A percentile compares a stretch with the other conserved stretches of the same genome.
phyloP scores from a whole-genome alignment of 768 basidiomycete genomes.

The Lentinula detonsa region DNA sequence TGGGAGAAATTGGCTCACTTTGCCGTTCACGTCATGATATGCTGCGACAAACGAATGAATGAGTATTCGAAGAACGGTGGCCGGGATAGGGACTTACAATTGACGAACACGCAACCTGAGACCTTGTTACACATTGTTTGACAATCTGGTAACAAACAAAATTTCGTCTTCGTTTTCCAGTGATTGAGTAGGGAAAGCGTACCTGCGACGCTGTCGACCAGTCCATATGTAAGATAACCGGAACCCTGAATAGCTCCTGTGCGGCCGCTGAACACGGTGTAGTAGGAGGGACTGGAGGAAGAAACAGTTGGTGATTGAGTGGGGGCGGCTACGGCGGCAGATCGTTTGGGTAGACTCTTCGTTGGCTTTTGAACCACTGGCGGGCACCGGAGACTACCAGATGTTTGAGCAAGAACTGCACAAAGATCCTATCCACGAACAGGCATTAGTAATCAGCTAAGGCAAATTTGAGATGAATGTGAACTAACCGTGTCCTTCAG shows the following conservation, averaged over 20 bases:
- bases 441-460: neutral
- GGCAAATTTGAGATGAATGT: neutral
- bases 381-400: constrained; percentile 20
- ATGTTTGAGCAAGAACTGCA: constrained; percentile 17
- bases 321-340: constrained; percentile 10
- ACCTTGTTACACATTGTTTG: constrained; percentile 25
- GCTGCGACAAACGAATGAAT: constrained; percentile 9
- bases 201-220: constrained; percentile 27
- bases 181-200: neutral
- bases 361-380: neutral
- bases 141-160: constrained; percentile 17
- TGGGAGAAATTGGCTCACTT: constrained; percentile 13
- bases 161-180: too few relatives aligned
- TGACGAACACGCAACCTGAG: constrained; percentile 24
- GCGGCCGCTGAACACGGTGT: constrained; percentile 21
- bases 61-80: too few relatives aligned
- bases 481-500: neutral
- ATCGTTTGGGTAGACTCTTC: neutral
- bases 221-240: constrained; percentile 27
- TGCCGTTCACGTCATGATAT: constrained; percentile 31
- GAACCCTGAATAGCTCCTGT: constrained; percentile 24
- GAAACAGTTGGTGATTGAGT: constrained; percentile 5
- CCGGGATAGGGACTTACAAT: constrained; percentile 17
- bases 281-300: constrained; percentile 13
- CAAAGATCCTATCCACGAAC: constrained; percentile 14